Percentiles rank a stretch among this genome's conserved stretches.
These are phyloP conservation scores for Zea mays DNA, from an alignment of 176 grass and related monocot genomes.

Conservation along the genomic window DNA sequence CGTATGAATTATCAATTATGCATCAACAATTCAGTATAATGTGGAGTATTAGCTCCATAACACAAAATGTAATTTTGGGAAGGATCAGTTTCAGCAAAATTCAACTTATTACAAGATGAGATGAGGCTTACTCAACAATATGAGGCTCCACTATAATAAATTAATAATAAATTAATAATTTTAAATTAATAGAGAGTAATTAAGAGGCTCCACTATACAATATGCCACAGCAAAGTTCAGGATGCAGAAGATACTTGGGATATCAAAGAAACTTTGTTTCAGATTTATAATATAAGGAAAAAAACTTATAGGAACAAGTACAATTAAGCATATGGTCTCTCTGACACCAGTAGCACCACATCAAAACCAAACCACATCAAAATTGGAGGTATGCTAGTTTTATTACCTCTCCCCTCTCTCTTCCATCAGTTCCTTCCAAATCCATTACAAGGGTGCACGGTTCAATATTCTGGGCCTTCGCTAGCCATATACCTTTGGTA, in stretches of 20 bases:
- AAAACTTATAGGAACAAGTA: not conserved
- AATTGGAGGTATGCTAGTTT: slow-evolving; percentile 14
- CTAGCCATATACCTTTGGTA: slow-evolving; percentile 97
- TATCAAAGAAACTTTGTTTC: not conserved
- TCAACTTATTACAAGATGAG: slow-evolving; percentile 23
- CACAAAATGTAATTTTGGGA: slow-evolving; percentile 17
- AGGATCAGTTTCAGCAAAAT: slow-evolving; percentile 2
- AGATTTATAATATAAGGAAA: not conserved
- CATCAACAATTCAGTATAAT: not conserved
- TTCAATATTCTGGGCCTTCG: slow-evolving; percentile 74
- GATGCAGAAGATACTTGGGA: not conserved
- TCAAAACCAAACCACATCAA: not conserved
- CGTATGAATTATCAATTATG: slow-evolving; percentile 8
- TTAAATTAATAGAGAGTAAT: slow-evolving; percentile 3
- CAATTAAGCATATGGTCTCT: not conserved
- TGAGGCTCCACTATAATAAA: too few species aligned
- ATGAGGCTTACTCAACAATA: not conserved
- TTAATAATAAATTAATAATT: slow-evolving; percentile 4
- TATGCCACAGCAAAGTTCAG: not conserved
- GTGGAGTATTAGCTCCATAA: slow-evolving; percentile 2
- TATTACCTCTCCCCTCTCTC: slow-evolving; percentile 97
- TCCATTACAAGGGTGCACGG: slow-evolving; percentile 94
- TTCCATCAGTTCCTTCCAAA: slow-evolving; percentile 97
- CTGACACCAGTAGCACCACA: not conserved
- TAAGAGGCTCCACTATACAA: not conserved